Percentiles rank a stretch among this genome's conserved stretches.
Evolutionary conservation across 192 early-diverging fungal genomes (phyloP).

Genomic region (Pilaira anomala): DNA sequence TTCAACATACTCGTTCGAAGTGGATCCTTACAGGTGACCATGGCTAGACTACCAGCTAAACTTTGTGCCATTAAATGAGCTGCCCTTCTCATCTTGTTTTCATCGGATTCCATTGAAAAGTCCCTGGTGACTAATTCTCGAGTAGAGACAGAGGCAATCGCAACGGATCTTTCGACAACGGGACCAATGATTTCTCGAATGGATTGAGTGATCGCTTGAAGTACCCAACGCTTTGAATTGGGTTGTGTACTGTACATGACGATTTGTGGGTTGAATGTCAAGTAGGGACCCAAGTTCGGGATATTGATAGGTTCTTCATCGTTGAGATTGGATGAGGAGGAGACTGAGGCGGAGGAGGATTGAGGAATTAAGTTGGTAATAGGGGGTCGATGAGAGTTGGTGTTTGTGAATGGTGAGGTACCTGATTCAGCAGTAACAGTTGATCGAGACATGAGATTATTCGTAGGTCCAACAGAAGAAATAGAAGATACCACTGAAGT

Average conservation of each 20-base stretch:
- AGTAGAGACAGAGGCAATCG: conserved; percentile 88
- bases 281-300: conserved; percentile 63
- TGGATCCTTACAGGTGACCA: conserved; percentile 92
- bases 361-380: conserved; percentile 1
- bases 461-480: too few species aligned
- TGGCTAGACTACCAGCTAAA: conserved; percentile 64
- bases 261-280: conserved; percentile 80
- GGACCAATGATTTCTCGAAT: conserved; percentile 62
- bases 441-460: too few species aligned
- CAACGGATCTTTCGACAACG: conserved; percentile 90
- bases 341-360: not conserved
- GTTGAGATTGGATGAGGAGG: not conserved
- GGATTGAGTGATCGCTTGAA: conserved; percentile 32
- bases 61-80: conserved; percentile 95
- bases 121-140: conserved; percentile 93
- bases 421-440: not conserved
- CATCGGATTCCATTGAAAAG: conserved; percentile 92
- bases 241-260: too few species aligned
- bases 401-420: not conserved
- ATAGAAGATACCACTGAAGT: too few species aligned
- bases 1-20: conserved; percentile 79
- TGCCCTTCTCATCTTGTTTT: conserved; percentile 87
- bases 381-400: not conserved
- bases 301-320: conserved; percentile 23
- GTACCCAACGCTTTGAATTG: conserved; percentile 79